Conservation (phyloP, 768 basidiomycete genomes). For the Auricularia heimuer region DNA sequence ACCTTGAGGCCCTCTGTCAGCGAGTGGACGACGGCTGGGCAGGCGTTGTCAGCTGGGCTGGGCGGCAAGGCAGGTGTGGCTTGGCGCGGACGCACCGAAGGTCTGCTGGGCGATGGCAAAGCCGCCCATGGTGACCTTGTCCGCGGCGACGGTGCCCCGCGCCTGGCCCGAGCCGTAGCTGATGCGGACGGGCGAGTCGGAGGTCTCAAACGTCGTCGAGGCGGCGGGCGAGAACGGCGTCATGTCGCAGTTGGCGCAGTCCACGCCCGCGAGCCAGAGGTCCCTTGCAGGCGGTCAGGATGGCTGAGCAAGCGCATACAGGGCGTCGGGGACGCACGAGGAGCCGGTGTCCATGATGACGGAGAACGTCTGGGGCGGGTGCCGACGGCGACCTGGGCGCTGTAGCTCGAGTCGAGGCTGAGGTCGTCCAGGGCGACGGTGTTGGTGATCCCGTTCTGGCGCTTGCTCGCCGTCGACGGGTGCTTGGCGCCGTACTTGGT, state of each 20-base stretch:
- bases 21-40: not conserved
- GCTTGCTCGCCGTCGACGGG: not conserved
- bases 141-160: conserved; percentile 40
- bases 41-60: not conserved
- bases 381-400: not conserved
- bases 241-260: not conserved
- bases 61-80: conserved; percentile 7
- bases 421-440: not conserved
- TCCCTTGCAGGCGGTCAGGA: not conserved
- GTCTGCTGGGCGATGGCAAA: conserved; percentile 47
- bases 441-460: not conserved
- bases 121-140: conserved; percentile 56
- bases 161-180: conserved; percentile 67
- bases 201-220: not conserved
- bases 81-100: conserved; percentile 32
- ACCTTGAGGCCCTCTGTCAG: conserved; percentile 29
- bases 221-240: not conserved
- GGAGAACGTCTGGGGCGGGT: not conserved
- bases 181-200: conserved; percentile 21
- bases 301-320: not conserved
- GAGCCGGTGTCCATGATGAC: conserved; percentile 1
- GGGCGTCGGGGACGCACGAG: not conserved
- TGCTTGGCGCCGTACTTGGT: not conserved
- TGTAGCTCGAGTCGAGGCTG: not conserved
- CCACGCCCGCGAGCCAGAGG: not conserved